These are phyloP conservation scores for Viola odorata DNA, from an alignment of 345 rosid genomes.

Conservation along the genomic window DNA sequence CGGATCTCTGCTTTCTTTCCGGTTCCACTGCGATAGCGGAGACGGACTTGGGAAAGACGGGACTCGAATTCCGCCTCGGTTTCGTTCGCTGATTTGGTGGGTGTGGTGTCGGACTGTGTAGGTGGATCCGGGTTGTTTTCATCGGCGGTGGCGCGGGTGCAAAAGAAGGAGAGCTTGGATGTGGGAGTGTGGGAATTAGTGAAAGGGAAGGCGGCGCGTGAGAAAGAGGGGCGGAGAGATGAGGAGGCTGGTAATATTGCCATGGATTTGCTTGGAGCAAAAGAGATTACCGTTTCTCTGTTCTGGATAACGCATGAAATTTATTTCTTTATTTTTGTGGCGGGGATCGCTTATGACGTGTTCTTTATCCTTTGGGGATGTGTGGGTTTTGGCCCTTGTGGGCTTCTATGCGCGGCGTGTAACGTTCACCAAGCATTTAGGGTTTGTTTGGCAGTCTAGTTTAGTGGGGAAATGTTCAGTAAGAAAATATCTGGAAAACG, in stretches of 20 bases:
- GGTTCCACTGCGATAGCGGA: conserved; percentile 60
- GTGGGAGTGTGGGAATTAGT: conserved; percentile 10
- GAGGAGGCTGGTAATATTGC: conserved; percentile 29
- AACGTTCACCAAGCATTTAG: too few species aligned
- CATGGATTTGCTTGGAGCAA: conserved; percentile 20
- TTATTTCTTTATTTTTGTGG: conserved; percentile 4
- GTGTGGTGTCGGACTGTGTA: conserved; percentile 16
- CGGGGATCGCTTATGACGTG: background rate
- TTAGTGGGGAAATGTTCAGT: too few species aligned
- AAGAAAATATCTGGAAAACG: too few species aligned
- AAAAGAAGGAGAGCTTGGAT: conserved; percentile 21
- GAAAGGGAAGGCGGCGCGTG: conserved; percentile 15
- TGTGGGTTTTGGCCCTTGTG: background rate
- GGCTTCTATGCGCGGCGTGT: too few species aligned
- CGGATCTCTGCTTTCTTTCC: conserved; percentile 87
- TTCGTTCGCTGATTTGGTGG: conserved; percentile 26
- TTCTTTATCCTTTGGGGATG: background rate
- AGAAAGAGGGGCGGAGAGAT: conserved; percentile 33
- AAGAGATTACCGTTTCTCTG: background rate
- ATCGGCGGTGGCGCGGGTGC: conserved; percentile 38
- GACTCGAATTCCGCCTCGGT: conserved; percentile 38
- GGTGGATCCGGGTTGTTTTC: conserved; percentile 26
- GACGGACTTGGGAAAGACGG: conserved; percentile 61
- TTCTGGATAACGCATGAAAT: conserved; percentile 18
- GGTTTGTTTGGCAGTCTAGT: too few species aligned